Evolutionary conservation across 2,329 filamentous ascomycete genomes (phyloP), one percentile per base, ranked within the genome.

Genomic region (Sporothrix pseudoabietina): DNA sequence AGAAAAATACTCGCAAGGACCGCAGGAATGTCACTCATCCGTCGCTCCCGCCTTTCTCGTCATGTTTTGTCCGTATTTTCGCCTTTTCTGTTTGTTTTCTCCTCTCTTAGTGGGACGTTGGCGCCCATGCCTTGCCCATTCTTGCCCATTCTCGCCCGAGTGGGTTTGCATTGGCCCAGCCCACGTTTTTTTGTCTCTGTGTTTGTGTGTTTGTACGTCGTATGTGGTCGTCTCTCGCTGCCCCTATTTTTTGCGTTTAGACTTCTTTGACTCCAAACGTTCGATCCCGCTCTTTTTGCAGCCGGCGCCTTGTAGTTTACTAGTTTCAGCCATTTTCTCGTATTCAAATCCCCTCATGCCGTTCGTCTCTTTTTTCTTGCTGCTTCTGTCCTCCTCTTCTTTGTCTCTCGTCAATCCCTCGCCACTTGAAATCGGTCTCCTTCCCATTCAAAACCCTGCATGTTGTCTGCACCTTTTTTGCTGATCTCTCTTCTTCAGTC

Each of bases 171-270:
- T 16, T 65, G 55, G 55, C 6, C 55, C 30, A 35, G 55, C 14
- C 55, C 55, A 59, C 55, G 55, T 59, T 59, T 59, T 57, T 55
- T 55, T 55, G 52, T 55, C 52, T 55, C 6, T 14, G 9, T 44
- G 35, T 35, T 22, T 16, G 55, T 16, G 26, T 26, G 26, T 26
- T 26, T 2, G 26, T 26, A 2, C 2, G 26, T 26, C 26, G 26
- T 26, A 2, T 26, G 26, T 26, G 26, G 26, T 26, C 26, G 26
- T 26, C 26, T 26, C 26, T 26, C 26, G 26, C 59, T 32, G 30
- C 59, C 59, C 59, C 59, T 65, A 65, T 52, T 69, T 69, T 68
- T 39, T 54, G 7, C 65, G 22, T 52, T 30, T 54, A n/a, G 26
- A 26, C 26, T 26, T 63, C 9, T 35, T 69, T 49, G 7, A 19